Evolutionary conservation across 495 filamentous ascomycete genomes (phyloP), one percentile per base, ranked within the genome.

Genomic region (Xylaria cubensis): DNA sequence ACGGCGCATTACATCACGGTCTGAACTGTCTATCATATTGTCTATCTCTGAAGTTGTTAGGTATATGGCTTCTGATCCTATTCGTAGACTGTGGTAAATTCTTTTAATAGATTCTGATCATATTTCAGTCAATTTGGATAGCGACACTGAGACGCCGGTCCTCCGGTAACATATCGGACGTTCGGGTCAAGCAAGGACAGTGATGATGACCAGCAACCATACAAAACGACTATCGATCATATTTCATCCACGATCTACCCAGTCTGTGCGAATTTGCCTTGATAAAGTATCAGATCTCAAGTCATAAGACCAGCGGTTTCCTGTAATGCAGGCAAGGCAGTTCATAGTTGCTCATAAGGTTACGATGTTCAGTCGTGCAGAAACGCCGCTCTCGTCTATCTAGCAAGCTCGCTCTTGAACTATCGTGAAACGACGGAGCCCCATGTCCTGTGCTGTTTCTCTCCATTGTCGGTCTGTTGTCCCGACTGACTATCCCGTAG

Each of bases 381-480:
- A 59, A 36, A 29, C 56, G 17, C 56, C 32, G 8, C 24, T n/a
- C 32, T 29, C 26, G 32, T 61, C 32, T 39, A 39, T 21, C 32
- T 39, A 36, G 19, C 58, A 36, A 36, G 32, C 32, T 34, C 19
- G 34, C 13, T 15, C 13, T 61, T 13, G 39, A 42, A 34, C 21
- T 19, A 39, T 36, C 29, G 36, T 59, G 56, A 59, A 59, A 59
- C 56, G 21, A 59, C 56, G 29, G 29, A 59, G 34, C n/a, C 56
- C 32, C 34, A 32, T 39, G 29, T 6, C 32, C 17, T 59, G 15
- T 15, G 15, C 29, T 39, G 15, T 39, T 34, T 59, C 17, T 5
- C 51, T 24, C 32, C 21, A 21, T 59, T 10, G 56, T 61, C 21
- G 2, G 29, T 19, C 17, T 36, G 39, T n/a, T 21, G 39, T 41